Evolutionary conservation across 306 rosid species (phyloP), one percentile per base, ranked within the genome.

Genomic region (Carpinus viminea): DNA sequence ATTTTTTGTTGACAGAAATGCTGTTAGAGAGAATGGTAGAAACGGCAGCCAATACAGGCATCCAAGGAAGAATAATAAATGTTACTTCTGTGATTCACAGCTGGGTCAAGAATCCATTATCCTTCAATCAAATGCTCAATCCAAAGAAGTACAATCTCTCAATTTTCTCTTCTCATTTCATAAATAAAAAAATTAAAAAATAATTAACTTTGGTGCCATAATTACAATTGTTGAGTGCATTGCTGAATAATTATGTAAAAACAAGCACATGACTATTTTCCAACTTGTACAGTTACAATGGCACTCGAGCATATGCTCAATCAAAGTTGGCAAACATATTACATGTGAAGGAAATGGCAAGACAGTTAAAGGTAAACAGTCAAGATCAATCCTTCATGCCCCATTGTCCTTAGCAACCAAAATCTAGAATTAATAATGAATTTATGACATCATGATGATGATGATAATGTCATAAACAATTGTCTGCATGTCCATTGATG

Each of bases 281-380:
- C n/a, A 57, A 77, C 61, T 71, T 79, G 74, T 90, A 87, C 90
- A 95, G 99, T 72, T 93, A 95, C 15, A 91, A 93, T 82, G 98
- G 99, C 16, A 91, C 97, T 17, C 85, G 84, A 16, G 97, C 99
- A 43, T 95, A 95, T 74, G 93, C 99, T 57, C 98, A 88, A 74
- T 95, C 99, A 72, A 95, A 95, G 89, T 70, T 95, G 79, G 93
- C 98, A 10, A 81, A 78, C 77, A 89, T 95, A 78, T 84, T 95
- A 86, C 99, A 95, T 82, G 91, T 66, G 45, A 95, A 90, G 90
- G 99, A 93, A 90, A 57, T 93, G 64, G 87, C 88, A 24, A 90
- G 87, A 80, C 97, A 90, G 70, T 92, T 94, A 5, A 87, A 92
- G 98, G 98, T 94, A 36, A 52, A 21, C 10, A 57, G 12, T 57